Percentiles rank a stretch among this genome's conserved stretches.
phyloP scores from a whole-genome alignment of 176 grass and related monocot species.

The Tuctoria greenei region DNA sequence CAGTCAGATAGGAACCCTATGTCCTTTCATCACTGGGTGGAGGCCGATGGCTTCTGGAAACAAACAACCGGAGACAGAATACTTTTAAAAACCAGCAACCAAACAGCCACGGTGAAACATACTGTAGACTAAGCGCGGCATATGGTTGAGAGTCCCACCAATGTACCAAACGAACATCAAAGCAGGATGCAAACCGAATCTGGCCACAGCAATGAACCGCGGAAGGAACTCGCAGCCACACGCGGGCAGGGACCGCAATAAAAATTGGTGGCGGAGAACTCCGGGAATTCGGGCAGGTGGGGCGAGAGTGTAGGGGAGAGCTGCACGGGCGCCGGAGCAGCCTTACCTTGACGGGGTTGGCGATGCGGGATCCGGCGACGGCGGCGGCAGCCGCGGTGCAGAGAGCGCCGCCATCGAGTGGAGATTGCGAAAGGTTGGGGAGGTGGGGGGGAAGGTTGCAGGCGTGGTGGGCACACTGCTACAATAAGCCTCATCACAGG shows the following conservation, averaged over 20 bases:
- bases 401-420: conserved; percentile 67
- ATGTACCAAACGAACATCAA: not conserved
- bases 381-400: conserved; percentile 57
- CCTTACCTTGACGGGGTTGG: conserved; percentile 58
- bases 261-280: not conserved
- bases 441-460: not conserved
- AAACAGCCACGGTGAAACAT: not conserved
- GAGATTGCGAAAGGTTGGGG: too few species aligned
- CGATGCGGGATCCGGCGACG: conserved; percentile 52
- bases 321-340: not conserved
- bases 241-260: too few species aligned
- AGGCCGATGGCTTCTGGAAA: not conserved
- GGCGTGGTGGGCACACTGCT: too few species aligned
- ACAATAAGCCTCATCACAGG: too few species aligned
- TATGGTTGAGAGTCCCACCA: not conserved
- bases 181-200: not conserved
- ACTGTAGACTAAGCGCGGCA: too few species aligned
- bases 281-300: too few species aligned
- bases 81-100: not conserved
- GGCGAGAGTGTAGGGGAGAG: not conserved
- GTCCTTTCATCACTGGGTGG: not conserved
- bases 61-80: not conserved
- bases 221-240: not conserved
- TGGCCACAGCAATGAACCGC: not conserved
- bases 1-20: too few species aligned